phyloP scores from a whole-genome alignment of 2,329 filamentous ascomycete genomes.

The Pseudogymnoascus verrucosus region DNA sequence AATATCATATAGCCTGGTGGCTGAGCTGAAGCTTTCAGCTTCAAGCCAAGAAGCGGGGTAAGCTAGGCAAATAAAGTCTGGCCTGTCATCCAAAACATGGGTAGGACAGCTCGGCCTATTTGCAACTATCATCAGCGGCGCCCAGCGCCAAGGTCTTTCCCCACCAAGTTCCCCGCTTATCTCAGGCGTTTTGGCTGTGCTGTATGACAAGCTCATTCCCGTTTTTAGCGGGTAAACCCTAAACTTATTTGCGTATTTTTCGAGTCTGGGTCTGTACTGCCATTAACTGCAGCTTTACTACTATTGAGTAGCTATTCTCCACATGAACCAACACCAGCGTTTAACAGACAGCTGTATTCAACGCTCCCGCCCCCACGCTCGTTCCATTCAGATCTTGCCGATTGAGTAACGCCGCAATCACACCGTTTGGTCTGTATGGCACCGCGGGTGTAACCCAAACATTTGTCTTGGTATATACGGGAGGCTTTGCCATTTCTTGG shows the following conservation, averaged over 20 bases:
- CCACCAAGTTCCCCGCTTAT: neutral
- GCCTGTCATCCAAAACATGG: neutral
- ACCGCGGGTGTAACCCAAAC: neutral
- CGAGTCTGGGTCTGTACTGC: neutral
- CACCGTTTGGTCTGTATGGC: neutral
- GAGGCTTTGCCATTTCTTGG: neutral
- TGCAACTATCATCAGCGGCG: neutral
- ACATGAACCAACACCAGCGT: neutral
- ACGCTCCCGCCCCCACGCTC: neutral
- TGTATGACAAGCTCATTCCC: neutral
- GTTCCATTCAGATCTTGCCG: neutral
- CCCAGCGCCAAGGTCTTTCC: neutral
- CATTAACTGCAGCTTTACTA: neutral
- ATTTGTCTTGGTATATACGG: neutral
- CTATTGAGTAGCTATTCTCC: neutral
- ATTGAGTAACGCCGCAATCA: neutral
- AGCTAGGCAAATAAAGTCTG: neutral
- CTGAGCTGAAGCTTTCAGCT: neutral
- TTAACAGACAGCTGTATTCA: neutral
- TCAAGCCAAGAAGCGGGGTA: neutral
- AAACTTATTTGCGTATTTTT: neutral
- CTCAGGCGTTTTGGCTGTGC: neutral
- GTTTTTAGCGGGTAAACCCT: neutral
- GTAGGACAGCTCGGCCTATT: neutral
- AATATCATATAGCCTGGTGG: neutral